Percentiles rank a stretch among this genome's conserved stretches.
phyloP scores from a whole-genome alignment of 768 basidiomycete species.

The Baorangia bicolor region DNA sequence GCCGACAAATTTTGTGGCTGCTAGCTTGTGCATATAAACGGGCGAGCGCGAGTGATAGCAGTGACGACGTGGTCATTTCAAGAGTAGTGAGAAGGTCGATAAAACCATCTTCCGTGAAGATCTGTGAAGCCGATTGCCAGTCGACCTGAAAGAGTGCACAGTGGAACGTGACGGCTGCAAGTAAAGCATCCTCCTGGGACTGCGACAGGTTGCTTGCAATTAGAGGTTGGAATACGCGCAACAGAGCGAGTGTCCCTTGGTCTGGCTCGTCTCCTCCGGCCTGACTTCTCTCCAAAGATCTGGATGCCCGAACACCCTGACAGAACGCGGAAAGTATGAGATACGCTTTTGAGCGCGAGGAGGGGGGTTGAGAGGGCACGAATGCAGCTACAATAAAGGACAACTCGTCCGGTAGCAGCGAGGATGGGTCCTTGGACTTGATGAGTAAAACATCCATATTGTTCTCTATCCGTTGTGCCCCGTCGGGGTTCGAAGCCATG shows the following conservation, averaged over 20 bases:
- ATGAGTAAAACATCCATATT: constrained; percentile 33
- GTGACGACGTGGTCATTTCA: constrained; percentile 55
- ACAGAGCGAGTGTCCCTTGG: constrained; percentile 49
- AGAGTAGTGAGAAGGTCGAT: constrained; percentile 61
- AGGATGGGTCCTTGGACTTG: constrained; percentile 33
- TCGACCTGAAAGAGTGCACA: constrained; percentile 87
- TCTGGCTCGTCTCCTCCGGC: constrained; percentile 41
- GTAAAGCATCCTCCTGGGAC: constrained; percentile 49
- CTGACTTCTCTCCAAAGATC: constrained; percentile 34
- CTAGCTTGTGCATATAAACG: constrained; percentile 75
- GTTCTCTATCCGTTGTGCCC: background rate
- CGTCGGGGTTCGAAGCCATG: constrained; percentile 13
- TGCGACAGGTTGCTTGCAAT: constrained; percentile 53
- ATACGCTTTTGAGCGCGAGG: constrained; percentile 65
- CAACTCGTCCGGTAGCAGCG: constrained; percentile 56
- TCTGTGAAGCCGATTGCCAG: constrained; percentile 57
- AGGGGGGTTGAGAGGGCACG: constrained; percentile 42
- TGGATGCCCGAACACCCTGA: constrained; percentile 49
- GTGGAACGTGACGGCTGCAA: constrained; percentile 63
- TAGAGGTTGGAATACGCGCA: constrained; percentile 48
- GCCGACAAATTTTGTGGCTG: constrained; percentile 71
- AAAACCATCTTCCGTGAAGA: constrained; percentile 64
- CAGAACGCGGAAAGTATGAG: constrained; percentile 68
- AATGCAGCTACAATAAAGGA: constrained; percentile 52
- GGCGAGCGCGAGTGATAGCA: constrained; percentile 59